phyloP scores from a whole-genome alignment of 495 filamentous ascomycete species.

The Aspergillus taichungensis region DNA sequence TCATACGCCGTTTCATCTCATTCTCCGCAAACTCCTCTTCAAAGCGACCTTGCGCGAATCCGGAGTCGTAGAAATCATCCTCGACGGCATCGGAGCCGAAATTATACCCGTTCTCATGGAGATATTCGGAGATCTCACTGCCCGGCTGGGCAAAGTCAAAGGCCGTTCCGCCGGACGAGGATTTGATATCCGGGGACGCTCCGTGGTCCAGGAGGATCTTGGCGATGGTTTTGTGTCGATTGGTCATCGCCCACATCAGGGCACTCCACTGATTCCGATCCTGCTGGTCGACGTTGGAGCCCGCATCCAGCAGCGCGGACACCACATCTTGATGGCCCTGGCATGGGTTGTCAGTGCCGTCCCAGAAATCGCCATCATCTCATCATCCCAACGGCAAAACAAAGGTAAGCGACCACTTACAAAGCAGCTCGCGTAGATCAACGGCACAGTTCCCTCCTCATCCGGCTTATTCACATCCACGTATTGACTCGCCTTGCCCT shows the following conservation, averaged over 20 bases:
- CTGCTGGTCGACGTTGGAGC: slow-evolving; percentile 87
- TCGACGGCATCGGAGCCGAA: slow-evolving; percentile 80
- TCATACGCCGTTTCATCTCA: slow-evolving; percentile 93
- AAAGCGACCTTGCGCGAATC: slow-evolving; percentile 86
- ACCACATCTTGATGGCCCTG: slow-evolving; percentile 91
- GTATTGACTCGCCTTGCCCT: slow-evolving; percentile 63
- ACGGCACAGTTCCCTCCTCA: slow-evolving; percentile 85
- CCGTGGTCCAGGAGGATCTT: slow-evolving; percentile 88
- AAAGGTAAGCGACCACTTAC: slow-evolving; percentile 45
- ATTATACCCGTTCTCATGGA: slow-evolving; percentile 86
- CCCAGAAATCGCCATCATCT: not conserved
- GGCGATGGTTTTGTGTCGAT: slow-evolving; percentile 89
- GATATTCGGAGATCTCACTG: slow-evolving; percentile 90
- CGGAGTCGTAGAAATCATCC: slow-evolving; percentile 92
- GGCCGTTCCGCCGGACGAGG: slow-evolving; percentile 86
- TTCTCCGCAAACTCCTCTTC: slow-evolving; percentile 97
- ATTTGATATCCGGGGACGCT: slow-evolving; percentile 91
- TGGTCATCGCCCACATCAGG: slow-evolving; percentile 99
- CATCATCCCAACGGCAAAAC: not conserved
- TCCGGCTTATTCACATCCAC: slow-evolving; percentile 87
- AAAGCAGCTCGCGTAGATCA: slow-evolving; percentile 99
- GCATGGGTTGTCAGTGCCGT: slow-evolving; percentile 3
- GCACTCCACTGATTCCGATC: slow-evolving; percentile 96
- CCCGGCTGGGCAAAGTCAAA: slow-evolving; percentile 92
- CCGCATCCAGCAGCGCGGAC: slow-evolving; percentile 69